Evolutionary conservation across 495 filamentous ascomycete species (phyloP), one percentile per base, ranked within the genome.

Genomic region (Daldinia decipiens): DNA sequence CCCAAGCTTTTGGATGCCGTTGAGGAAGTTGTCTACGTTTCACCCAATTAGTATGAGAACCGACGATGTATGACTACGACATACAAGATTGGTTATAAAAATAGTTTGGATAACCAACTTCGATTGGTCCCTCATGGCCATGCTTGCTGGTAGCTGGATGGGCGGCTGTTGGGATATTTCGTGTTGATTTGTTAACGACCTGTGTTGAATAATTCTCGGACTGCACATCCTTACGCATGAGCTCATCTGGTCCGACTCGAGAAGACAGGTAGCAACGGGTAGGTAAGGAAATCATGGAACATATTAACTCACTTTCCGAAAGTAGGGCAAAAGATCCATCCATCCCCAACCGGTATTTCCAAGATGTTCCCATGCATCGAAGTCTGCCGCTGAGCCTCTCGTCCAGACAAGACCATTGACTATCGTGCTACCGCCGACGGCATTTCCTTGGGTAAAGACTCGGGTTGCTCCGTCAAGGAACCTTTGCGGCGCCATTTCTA

Each of bases 261-360:
- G 21, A 40, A 19, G 15, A 12, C 4, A 62, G 32, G n/a, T 36
- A 36, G 12, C 1, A 36, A 4, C 3, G 34, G 34, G 34, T 5
- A 36, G 12, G 34, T 36, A 9, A 17, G 15, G 3, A 69, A 47
- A 57, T 68, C 64, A 75, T 24, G 0, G 32, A 31, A 3, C 4
- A 17, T 12, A 4, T 13, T n/a, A 38, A 43, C 39, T 65, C 63
- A 83, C 83, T 78, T 85, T 87, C 51, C 79, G 81, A 73, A 87
- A 87, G 71, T 91, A 91, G 1, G 87, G 86, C 21, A 87, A 71
- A 24, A 92, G 74, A 36, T 72, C 84, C 0, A 82, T 63, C 86
- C 88, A 91, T 62, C 81, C 84, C 89, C 89, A 91, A n/a, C 87
- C 87, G 1, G 82, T 79, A 69, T 89, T 90, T 2, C 90, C 89